phyloP scores from a whole-genome alignment of 2,329 filamentous ascomycete species.

The Cytospora piceicola region DNA sequence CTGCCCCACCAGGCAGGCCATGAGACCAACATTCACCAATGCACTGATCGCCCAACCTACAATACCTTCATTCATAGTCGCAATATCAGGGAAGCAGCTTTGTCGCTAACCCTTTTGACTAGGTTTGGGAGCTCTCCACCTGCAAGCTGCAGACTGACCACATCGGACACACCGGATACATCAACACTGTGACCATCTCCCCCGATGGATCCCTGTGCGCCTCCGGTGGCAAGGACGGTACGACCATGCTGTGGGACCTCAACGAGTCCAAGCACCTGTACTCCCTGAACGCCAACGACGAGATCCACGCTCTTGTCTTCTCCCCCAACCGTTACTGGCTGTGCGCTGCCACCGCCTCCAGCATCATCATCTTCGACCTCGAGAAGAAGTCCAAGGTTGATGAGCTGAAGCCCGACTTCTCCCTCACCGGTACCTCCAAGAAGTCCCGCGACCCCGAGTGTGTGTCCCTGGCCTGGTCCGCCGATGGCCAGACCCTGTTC shows the following conservation, averaged over 20 bases:
- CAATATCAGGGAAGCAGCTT: background rate
- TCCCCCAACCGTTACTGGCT: slow-evolving; percentile 99
- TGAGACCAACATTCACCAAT: slow-evolving; percentile 96
- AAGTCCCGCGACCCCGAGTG: slow-evolving; percentile 99
- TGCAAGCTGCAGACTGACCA: slow-evolving; percentile 99
- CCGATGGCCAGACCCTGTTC: slow-evolving; percentile 98
- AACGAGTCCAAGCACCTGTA: slow-evolving; percentile 99
- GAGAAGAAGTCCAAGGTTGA: slow-evolving; percentile 99
- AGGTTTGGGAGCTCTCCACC: slow-evolving; percentile 99
- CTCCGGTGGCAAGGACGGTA: slow-evolving; percentile 99
- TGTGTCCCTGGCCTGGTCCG: slow-evolving; percentile 94
- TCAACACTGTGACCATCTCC: slow-evolving; percentile 99
- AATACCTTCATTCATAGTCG: background rate
- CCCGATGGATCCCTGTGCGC: slow-evolving; percentile 98
- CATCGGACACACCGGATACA: slow-evolving; percentile 99
- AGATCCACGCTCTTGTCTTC: slow-evolving; percentile 99
- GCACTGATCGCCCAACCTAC: slow-evolving; percentile 67
- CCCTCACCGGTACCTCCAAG: slow-evolving; percentile 79
- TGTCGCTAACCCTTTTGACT: slow-evolving; percentile 36
- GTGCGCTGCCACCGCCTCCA: slow-evolving; percentile 94
- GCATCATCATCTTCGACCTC: slow-evolving; percentile 99
- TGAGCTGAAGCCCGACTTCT: slow-evolving; percentile 98
- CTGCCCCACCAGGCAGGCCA: slow-evolving; percentile 65
- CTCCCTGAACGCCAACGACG: slow-evolving; percentile 98
- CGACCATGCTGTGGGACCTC: slow-evolving; percentile 99